A percentile compares a stretch with the other conserved stretches of the same genome.
phyloP scores from a whole-genome alignment of 345 rosid species.

The Murraya koenigii region DNA sequence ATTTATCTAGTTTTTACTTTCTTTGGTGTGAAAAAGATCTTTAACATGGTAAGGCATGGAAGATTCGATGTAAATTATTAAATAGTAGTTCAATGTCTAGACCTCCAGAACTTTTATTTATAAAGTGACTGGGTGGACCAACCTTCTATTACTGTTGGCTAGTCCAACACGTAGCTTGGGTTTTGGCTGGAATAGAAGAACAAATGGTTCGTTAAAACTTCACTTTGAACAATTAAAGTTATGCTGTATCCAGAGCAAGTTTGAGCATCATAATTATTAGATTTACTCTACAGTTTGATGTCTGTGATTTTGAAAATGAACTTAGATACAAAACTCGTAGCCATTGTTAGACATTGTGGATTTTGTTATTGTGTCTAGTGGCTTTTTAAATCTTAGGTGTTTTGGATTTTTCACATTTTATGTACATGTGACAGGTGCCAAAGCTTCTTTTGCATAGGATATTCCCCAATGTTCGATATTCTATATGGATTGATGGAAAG shows the following conservation, averaged over 20 bases:
- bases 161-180: not conserved
- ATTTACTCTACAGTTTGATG: not conserved
- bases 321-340: not conserved
- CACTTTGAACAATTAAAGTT: not conserved
- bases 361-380: not conserved
- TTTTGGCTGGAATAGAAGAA: not conserved
- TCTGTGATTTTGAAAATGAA: not conserved
- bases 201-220: not conserved
- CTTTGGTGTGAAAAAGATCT: not conserved
- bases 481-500: conserved; percentile 93
- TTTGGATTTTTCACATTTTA: conserved; percentile 9
- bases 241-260: not conserved
- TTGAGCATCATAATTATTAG: not conserved
- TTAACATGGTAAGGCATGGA: not conserved
- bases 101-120: not conserved
- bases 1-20: not conserved
- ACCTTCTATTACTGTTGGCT: not conserved
- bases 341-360: not conserved
- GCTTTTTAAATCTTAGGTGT: not conserved
- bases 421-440: conserved; percentile 59
- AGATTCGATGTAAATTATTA: not conserved
- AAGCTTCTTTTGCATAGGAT: conserved; percentile 85
- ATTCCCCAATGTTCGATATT: conserved; percentile 70
- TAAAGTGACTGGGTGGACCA: not conserved
- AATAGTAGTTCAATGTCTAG: not conserved